phyloP scores from a whole-genome alignment of 2,329 filamentous ascomycete species.

The Phoma sp. region DNA sequence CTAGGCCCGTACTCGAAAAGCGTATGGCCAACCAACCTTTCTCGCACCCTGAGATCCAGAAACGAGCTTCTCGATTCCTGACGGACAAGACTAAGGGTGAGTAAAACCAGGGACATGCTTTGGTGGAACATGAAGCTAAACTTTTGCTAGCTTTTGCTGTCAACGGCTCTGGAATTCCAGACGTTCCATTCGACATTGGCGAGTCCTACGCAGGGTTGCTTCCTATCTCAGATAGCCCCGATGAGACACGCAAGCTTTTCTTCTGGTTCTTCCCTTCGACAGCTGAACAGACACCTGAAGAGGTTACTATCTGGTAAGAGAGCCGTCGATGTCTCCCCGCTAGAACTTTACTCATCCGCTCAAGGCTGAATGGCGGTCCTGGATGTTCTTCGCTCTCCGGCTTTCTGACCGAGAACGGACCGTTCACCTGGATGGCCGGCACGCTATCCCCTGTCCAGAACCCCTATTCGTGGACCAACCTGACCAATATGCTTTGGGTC shows the following conservation, averaged over 20 bases:
- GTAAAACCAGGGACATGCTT: neutral
- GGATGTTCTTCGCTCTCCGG: slow-evolving; percentile 67
- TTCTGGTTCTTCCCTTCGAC: slow-evolving; percentile 71
- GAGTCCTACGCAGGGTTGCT: slow-evolving; percentile 71
- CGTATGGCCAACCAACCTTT: slow-evolving; percentile 36
- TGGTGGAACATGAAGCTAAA: slow-evolving; percentile 15
- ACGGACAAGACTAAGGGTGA: slow-evolving; percentile 45
- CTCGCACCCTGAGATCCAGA: slow-evolving; percentile 43
- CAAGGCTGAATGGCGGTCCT: slow-evolving; percentile 49
- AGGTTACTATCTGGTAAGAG: slow-evolving; percentile 64
- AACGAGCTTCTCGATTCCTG: slow-evolving; percentile 40
- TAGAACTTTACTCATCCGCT: slow-evolving; percentile 3
- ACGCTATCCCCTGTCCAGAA: slow-evolving; percentile 71
- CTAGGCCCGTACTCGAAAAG: slow-evolving; percentile 38
- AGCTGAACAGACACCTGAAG: slow-evolving; percentile 59
- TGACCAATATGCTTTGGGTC: slow-evolving; percentile 54
- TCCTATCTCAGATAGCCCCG: slow-evolving; percentile 60
- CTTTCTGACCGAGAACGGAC: slow-evolving; percentile 78
- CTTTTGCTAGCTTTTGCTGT: slow-evolving; percentile 65
- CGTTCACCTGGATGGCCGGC: slow-evolving; percentile 65
- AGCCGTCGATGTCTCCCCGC: no score
- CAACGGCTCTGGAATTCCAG: slow-evolving; percentile 70
- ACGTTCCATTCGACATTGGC: slow-evolving; percentile 72
- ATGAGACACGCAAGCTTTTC: slow-evolving; percentile 64
- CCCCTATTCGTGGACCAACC: slow-evolving; percentile 70